Conservation (phyloP, 2,329 filamentous ascomycete genomes). For the Hypoxylon sp. region DNA sequence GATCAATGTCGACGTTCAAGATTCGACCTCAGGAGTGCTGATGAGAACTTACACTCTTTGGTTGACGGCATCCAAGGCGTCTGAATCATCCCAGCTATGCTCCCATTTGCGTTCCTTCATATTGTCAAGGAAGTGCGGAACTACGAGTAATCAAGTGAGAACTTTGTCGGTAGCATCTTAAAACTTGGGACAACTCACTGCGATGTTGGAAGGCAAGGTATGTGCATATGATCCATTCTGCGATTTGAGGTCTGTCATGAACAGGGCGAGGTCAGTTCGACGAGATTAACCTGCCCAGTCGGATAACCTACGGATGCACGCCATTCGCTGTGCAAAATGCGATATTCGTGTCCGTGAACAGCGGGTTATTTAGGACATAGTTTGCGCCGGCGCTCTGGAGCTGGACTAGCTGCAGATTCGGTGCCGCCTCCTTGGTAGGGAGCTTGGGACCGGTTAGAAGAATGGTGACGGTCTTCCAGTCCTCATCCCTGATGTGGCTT, state of each 20-base stretch:
- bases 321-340: conserved; percentile 69
- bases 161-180: no score
- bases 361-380: conserved; percentile 59
- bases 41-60: conserved; percentile 62
- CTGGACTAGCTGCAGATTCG: conserved; percentile 66
- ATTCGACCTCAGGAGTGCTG: background rate
- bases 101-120: conserved; percentile 62
- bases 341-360: conserved; percentile 65
- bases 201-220: conserved; percentile 64
- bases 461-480: conserved; percentile 65
- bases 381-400: conserved; percentile 68
- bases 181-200: conserved; percentile 53
- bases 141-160: conserved; percentile 47
- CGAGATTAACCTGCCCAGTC: background rate
- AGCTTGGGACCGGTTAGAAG: conserved; percentile 60
- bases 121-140: conserved; percentile 60
- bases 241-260: conserved; percentile 64
- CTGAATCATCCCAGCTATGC: conserved; percentile 50
- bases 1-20: conserved; percentile 25
- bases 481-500: conserved; percentile 49
- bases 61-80: conserved; percentile 61
- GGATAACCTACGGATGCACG: conserved; percentile 64
- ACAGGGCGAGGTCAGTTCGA: background rate
- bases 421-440: conserved; percentile 59
- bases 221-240: conserved; percentile 68